Evolutionary conservation across 805 yeast species (phyloP).

Genomic region (Barnettozyma populi): DNA sequence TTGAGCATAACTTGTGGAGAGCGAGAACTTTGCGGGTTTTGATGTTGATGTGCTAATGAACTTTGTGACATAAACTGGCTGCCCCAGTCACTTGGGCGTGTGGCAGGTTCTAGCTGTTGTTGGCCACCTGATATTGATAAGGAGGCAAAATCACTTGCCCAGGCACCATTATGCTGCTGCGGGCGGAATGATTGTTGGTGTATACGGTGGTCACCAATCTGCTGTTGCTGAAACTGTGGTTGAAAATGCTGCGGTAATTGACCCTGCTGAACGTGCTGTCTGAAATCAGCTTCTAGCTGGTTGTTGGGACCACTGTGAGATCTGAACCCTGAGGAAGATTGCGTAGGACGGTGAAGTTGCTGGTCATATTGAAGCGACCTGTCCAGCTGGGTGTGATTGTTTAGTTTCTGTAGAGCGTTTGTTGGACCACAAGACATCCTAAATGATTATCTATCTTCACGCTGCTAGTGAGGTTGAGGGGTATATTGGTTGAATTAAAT

Average conservation of each 20-base stretch:
- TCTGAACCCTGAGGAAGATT: conserved; percentile 11
- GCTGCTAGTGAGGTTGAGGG: background rate
- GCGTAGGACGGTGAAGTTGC: conserved; percentile 11
- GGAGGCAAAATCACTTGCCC: conserved; percentile 24
- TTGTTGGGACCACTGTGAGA: conserved; percentile 2
- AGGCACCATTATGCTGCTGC: conserved; percentile 9
- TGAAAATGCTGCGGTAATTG: conserved; percentile 6
- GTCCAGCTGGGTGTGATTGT: conserved; percentile 21
- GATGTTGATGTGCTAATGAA: conserved; percentile 2
- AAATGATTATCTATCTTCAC: background rate
- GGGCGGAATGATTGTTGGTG: conserved; percentile 3
- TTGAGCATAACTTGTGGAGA: conserved; percentile 5
- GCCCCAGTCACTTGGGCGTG: conserved; percentile 14
- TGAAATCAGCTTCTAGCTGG: conserved; percentile 20
- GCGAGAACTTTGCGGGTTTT: background rate
- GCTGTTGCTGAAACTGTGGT: conserved; percentile 10
- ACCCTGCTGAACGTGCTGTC: conserved; percentile 13
- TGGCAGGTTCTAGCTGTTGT: conserved; percentile 6
- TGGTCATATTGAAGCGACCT: conserved; percentile 22
- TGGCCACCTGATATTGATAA: conserved; percentile 7
- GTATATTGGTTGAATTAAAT: background rate
- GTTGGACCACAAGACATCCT: conserved; percentile 22
- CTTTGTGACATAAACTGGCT: conserved; percentile 13
- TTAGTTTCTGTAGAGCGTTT: conserved; percentile 22
- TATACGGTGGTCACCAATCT: conserved; percentile 7